A percentile compares a stretch with the other conserved stretches of the same genome.
These are phyloP conservation scores for Salvia hispanica DNA, from an alignment of 257 asterid genomes.

Conservation along the genomic window DNA sequence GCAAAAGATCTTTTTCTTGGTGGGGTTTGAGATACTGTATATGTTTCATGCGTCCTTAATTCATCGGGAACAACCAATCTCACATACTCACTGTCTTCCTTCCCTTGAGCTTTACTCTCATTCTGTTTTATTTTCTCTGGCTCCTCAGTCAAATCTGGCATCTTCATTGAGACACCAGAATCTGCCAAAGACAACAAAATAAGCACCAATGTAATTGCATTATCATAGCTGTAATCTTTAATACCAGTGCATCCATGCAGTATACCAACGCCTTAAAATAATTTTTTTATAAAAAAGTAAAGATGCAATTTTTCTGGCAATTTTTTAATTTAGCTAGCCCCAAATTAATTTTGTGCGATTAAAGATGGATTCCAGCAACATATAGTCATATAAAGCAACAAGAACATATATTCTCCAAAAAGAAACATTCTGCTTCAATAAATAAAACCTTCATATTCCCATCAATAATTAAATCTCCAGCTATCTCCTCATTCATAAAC, in stretches of 20 bases:
- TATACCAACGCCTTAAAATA: neutral
- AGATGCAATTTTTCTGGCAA: neutral
- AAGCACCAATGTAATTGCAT: conserved; percentile 18
- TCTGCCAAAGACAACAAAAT: conserved; percentile 40
- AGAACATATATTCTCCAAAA: neutral
- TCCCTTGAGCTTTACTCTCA: conserved; percentile 37
- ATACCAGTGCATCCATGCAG: conserved; percentile 13
- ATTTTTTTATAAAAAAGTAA: neutral
- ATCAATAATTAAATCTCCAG: conserved; percentile 13
- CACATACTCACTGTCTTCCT: conserved; percentile 74
- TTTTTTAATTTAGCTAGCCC: too few species aligned
- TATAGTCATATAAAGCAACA: neutral
- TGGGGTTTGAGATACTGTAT: conserved; percentile 39
- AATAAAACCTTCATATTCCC: neutral
- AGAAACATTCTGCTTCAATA: neutral
- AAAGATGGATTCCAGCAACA: neutral
- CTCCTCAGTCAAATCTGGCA: conserved; percentile 52
- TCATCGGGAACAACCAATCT: conserved; percentile 68
- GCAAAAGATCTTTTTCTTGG: conserved; percentile 39
- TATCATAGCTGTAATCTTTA: neutral
- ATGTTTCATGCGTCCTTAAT: conserved; percentile 46
- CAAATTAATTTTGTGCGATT: too few species aligned
- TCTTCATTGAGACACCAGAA: conserved; percentile 61
- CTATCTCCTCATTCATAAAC: neutral
- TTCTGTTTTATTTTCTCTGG: conserved; percentile 39